phyloP scores from a whole-genome alignment of 2,329 filamentous ascomycete genomes.

The Epicoccum nigrum region DNA sequence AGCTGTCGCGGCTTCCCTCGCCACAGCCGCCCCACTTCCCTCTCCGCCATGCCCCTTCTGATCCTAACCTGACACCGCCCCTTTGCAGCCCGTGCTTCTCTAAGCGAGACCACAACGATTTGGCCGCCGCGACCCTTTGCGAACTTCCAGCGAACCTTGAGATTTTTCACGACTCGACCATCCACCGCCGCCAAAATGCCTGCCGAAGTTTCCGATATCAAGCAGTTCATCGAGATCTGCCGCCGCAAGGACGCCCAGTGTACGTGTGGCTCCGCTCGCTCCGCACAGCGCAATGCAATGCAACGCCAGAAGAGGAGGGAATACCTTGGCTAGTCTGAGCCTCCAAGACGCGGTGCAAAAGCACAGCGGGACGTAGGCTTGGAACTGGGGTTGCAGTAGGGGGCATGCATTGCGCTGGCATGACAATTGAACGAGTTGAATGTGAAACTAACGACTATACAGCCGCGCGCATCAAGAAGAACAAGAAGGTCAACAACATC shows the following conservation, averaged over 20 bases:
- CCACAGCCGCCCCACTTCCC: slow-evolving; percentile 31
- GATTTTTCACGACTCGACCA: slow-evolving; percentile 35
- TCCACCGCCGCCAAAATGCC: slow-evolving; percentile 78
- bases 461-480: slow-evolving; percentile 76
- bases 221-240: slow-evolving; percentile 99
- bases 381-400: too few relatives aligned
- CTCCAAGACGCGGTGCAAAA: background rate
- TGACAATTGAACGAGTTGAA: background rate
- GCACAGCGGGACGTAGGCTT: background rate
- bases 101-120: slow-evolving; percentile 48
- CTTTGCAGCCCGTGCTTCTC: slow-evolving; percentile 35
- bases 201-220: slow-evolving; percentile 97
- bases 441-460: slow-evolving; percentile 7
- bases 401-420: slow-evolving; percentile 1
- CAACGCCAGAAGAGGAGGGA: background rate
- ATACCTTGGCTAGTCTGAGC: too few relatives aligned
- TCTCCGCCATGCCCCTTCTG: slow-evolving; percentile 25
- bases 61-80: slow-evolving; percentile 26
- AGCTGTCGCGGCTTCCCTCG: slow-evolving; percentile 11
- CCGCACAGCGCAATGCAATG: background rate
- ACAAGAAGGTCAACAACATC: slow-evolving; percentile 85
- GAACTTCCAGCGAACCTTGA: slow-evolving; percentile 21
- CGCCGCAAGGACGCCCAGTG: slow-evolving; percentile 99
- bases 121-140: slow-evolving; percentile 17
- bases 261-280: slow-evolving; percentile 62